These are phyloP conservation scores for Mucor lusitanicus DNA, from an alignment of 371 early-diverging fungal species.

Conservation along the genomic window DNA sequence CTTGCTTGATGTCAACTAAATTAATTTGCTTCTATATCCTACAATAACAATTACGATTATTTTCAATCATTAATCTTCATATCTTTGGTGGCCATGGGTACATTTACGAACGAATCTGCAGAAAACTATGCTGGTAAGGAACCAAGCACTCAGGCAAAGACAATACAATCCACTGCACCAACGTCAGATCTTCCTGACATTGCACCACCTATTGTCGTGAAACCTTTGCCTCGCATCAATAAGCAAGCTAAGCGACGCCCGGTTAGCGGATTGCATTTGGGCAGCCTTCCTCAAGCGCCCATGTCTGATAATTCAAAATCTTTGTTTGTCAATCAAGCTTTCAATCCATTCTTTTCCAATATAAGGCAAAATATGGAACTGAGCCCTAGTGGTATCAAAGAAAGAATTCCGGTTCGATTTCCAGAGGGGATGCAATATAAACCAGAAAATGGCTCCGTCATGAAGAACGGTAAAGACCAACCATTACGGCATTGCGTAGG, in stretches of 20 bases:
- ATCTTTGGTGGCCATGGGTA: not conserved
- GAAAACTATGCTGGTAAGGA: conserved; percentile 10
- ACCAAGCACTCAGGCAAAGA: not conserved
- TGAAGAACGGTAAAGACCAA: not conserved
- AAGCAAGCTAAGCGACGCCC: not conserved
- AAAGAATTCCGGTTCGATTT: conserved; percentile 30
- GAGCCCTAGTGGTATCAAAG: conserved; percentile 24
- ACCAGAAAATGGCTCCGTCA: not conserved
- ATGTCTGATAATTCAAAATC: not conserved
- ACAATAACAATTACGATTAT: too few species aligned
- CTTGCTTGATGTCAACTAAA: too few species aligned
- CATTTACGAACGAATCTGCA: conserved; percentile 2
- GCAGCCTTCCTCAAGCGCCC: not conserved
- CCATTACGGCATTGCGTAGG: not conserved
- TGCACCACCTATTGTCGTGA: not conserved
- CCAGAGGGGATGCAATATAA: conserved; percentile 6
- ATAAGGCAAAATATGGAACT: conserved; percentile 38
- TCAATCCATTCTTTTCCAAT: conserved; percentile 37
- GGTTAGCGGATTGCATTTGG: not conserved
- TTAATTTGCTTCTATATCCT: too few species aligned
- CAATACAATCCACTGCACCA: not conserved
- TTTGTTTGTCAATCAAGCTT: not conserved
- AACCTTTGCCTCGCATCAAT: not conserved
- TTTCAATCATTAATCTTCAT: too few species aligned
- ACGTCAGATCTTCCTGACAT: not conserved